Base-by-base conservation (phyloP, 805 yeast genomes). In the Starmerella tilneyi region DNA sequence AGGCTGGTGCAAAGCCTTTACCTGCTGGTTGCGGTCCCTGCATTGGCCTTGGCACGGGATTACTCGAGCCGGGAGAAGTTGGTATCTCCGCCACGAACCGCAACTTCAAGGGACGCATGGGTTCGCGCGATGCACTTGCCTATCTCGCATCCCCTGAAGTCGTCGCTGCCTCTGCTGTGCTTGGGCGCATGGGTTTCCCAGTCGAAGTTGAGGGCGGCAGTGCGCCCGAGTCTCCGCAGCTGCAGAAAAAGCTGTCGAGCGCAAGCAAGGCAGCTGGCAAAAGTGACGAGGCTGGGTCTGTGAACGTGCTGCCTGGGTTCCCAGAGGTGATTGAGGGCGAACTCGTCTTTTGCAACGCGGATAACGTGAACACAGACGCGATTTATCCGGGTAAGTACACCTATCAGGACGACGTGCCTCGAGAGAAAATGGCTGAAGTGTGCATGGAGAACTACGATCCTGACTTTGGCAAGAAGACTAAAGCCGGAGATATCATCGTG, bases 21-120 rank as follows among this genome's bases (percentile, higher is more conserved):
- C 97, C 97, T 17, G 94, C 98, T 13, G 99, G 99, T 19, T 92
- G 99, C 69, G 99, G 99, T 37, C 99, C 99, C 20, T 92, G 99
- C 70, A 92, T 92, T 60, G 99, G 99, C 29, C 71, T 92, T 45
- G 99, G 99, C 45, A 73, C 94, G 23, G 99, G 99, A 41, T 70
- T 92, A 53, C 70, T 92, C 55, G 79, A 92, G 65, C 89, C 84
- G 28, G 98, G 98, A 36, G 97, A 92, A 65, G 94, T 92, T 48
- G 98, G 99, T 53, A 92, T 92, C 58, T 84, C 95, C 53, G 98
- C 98, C 47, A 92, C 98, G 7, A 92, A 92, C 71, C 79, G 99
- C 70, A 92, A 92, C 68, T 92, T 92, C 75, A 92, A 92, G 68
- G 99, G 99, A 50, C 79, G 99, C 69, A 92, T 92, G 99, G 99